Percentiles rank a stretch among this genome's conserved stretches.
Evolutionary conservation across 129 eudicot genomes (phyloP).

Genomic region (Flaveria sonorensis): DNA sequence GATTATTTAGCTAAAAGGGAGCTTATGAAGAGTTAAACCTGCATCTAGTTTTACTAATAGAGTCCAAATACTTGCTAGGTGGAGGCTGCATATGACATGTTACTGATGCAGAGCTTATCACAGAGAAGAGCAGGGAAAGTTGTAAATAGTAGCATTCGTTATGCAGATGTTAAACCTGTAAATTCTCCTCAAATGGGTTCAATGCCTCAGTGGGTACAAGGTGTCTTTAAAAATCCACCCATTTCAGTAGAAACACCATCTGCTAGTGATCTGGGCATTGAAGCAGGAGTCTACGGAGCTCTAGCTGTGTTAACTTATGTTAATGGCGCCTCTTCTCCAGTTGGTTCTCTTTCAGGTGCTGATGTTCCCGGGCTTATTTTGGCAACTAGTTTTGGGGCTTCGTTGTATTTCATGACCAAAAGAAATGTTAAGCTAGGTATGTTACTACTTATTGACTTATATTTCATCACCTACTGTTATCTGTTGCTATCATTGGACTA

Average conservation of each 20-base stretch:
- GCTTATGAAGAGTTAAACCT: neutral
- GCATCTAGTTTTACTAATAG: slow-evolving; percentile 11
- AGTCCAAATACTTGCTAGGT: slow-evolving; percentile 50
- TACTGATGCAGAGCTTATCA: slow-evolving; percentile 92
- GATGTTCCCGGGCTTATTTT: slow-evolving; percentile 94
- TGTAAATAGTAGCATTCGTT: slow-evolving; percentile 72
- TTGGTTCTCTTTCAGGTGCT: slow-evolving; percentile 67
- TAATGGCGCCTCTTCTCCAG: slow-evolving; percentile 73
- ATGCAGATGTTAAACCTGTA: slow-evolving; percentile 91
- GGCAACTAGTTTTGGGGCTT: slow-evolving; percentile 93
- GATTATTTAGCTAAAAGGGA: neutral
- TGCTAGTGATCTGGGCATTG: slow-evolving; percentile 74
- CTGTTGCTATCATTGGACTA: neutral
- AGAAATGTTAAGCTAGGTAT: slow-evolving; percentile 86
- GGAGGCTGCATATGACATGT: slow-evolving; percentile 97
- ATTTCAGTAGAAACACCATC: slow-evolving; percentile 75
- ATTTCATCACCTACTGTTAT: too few species aligned
- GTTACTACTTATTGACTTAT: neutral
- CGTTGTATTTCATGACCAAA: slow-evolving; percentile 94
- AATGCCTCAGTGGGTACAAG: slow-evolving; percentile 89
- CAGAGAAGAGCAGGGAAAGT: slow-evolving; percentile 96
- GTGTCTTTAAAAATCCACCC: slow-evolving; percentile 53
- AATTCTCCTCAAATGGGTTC: slow-evolving; percentile 59
- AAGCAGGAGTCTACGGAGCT: slow-evolving; percentile 96
- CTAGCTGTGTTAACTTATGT: slow-evolving; percentile 81